Evolutionary conservation across 495 filamentous ascomycete genomes (phyloP).

Genomic region (Penicillium robsamsonii): DNA sequence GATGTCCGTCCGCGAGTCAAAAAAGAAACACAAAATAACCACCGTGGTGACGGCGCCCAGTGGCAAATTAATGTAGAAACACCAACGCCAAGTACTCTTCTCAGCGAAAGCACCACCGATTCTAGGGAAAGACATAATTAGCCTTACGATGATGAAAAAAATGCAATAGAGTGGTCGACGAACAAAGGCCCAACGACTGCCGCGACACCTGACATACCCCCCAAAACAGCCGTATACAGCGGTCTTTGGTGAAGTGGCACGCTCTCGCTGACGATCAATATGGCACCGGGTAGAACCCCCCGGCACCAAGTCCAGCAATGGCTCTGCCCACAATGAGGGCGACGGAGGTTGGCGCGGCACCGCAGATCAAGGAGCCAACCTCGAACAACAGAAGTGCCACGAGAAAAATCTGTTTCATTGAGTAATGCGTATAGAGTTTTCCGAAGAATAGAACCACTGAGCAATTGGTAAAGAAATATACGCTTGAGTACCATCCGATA

Average conservation of each 20-base stretch:
- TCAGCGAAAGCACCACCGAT: neutral
- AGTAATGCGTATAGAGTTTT: neutral
- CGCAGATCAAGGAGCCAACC: neutral
- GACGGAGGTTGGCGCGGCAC: neutral
- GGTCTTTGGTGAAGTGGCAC: neutral
- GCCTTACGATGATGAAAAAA: too few species aligned
- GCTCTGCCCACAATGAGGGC: neutral
- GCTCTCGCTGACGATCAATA: neutral
- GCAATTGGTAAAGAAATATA: neutral
- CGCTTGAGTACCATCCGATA: neutral
- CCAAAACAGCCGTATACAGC: neutral
- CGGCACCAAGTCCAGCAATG: neutral
- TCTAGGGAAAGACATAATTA: too few species aligned
- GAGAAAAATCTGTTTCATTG: neutral
- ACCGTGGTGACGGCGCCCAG: slow-evolving; percentile 50
- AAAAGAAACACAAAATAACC: neutral
- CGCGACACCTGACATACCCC: neutral
- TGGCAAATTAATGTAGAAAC: slow-evolving; percentile 55
- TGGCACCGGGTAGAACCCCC: neutral
- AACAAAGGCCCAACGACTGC: neutral
- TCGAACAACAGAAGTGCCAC: neutral
- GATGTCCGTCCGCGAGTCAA: neutral
- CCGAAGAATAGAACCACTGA: neutral
- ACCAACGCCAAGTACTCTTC: slow-evolving; percentile 32
- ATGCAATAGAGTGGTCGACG: neutral